phyloP scores from a whole-genome alignment of 2,329 filamentous ascomycete species.

The Lasiodiplodia gonubiensis region DNA sequence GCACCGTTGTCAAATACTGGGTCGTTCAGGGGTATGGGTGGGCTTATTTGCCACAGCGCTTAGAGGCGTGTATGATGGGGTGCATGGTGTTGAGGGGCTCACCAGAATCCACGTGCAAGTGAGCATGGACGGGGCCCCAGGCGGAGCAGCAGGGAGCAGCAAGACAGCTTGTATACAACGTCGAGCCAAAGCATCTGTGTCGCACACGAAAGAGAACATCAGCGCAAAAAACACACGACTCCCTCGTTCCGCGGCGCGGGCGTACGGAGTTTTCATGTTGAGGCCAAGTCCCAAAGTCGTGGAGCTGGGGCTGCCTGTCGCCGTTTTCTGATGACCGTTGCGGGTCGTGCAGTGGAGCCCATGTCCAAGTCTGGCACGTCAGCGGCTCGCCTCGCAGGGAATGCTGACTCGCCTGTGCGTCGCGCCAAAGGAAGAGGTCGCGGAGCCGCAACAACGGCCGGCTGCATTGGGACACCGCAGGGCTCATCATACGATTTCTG shows the following conservation, averaged over 20 bases:
- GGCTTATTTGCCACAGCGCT: not conserved
- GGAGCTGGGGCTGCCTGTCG: slow-evolving; percentile 3
- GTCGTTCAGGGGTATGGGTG: not conserved
- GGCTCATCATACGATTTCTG: not conserved
- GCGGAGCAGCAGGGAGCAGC: not conserved
- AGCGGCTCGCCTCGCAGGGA: slow-evolving; percentile 4
- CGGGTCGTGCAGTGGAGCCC: slow-evolving; percentile 9
- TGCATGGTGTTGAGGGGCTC: slow-evolving; percentile 19
- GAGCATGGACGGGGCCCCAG: not conserved
- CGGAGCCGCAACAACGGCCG: slow-evolving; percentile 19
- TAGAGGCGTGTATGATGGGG: not conserved
- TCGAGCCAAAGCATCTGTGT: not conserved
- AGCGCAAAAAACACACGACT: not conserved
- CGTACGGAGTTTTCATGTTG: slow-evolving; percentile 4
- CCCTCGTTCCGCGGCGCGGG: not conserved
- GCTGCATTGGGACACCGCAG: slow-evolving; percentile 7
- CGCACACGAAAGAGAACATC: not conserved
- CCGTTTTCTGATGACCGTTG: slow-evolving; percentile 7
- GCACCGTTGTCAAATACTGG: not conserved
- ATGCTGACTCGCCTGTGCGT: slow-evolving; percentile 2
- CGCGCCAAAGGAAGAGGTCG: slow-evolving; percentile 15
- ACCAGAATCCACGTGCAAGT: not conserved
- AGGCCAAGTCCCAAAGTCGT: not conserved
- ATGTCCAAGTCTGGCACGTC: not conserved
- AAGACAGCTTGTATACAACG: not conserved